Percentiles rank a stretch among this genome's conserved stretches.
Evolutionary conservation across 2,329 filamentous ascomycete genomes (phyloP).

Genomic region (Fusarium bactridioides): DNA sequence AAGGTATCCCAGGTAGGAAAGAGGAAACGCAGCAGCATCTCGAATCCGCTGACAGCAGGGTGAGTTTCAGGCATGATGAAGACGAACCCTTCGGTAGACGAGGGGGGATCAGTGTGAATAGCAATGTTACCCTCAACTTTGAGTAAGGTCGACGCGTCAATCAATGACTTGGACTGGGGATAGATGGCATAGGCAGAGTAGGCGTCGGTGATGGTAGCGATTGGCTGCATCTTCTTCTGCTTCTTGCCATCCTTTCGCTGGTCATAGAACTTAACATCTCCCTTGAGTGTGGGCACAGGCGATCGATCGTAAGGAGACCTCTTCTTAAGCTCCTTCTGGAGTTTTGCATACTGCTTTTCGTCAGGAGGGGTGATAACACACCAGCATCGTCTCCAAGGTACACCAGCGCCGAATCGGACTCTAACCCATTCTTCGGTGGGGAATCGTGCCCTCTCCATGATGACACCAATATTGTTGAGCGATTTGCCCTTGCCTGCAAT

Average conservation of each 20-base stretch:
- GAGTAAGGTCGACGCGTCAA: constrained; percentile 91
- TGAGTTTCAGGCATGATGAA: constrained; percentile 97
- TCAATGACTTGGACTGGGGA: constrained; percentile 90
- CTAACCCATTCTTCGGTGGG: constrained; percentile 92
- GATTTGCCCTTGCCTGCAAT: constrained; percentile 93
- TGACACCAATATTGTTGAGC: constrained; percentile 87
- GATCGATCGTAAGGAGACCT: constrained; percentile 83
- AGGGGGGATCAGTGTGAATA: constrained; percentile 80
- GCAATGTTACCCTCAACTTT: constrained; percentile 94
- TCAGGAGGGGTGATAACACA: constrained; percentile 92
- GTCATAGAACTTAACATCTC: constrained; percentile 95
- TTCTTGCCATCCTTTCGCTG: constrained; percentile 77
- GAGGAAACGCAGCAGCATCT: constrained; percentile 91
- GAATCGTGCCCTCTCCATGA: constrained; percentile 82
- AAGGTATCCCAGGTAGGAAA: constrained; percentile 97
- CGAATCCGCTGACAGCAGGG: constrained; percentile 91
- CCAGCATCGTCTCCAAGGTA: constrained; percentile 96
- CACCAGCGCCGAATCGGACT: constrained; percentile 93
- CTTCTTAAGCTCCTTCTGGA: constrained; percentile 84
- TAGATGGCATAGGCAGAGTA: constrained; percentile 96
- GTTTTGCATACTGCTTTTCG: constrained; percentile 88
- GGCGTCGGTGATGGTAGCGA: constrained; percentile 89
- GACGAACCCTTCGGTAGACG: constrained; percentile 88
- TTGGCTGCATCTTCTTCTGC: constrained; percentile 88
- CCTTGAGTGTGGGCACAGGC: constrained; percentile 73